phyloP scores from a whole-genome alignment of 2,329 filamentous ascomycete genomes.

The Phyllosticta citribraziliensis region DNA sequence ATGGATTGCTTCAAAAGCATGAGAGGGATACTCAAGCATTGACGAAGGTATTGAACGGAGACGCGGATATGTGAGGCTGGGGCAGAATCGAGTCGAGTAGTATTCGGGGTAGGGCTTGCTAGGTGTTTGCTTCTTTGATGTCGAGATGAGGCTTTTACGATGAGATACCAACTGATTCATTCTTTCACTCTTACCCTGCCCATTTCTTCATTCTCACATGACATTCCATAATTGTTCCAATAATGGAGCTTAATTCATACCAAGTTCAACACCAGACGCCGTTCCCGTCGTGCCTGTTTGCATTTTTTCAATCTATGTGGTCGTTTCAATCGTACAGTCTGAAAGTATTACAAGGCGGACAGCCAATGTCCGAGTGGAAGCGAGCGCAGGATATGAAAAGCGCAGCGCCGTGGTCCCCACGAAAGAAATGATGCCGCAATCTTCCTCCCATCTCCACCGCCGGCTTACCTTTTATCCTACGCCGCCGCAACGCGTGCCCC shows the following conservation, averaged over 20 bases:
- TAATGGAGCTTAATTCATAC: no score
- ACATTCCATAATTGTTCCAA: no score
- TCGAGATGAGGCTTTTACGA: background rate
- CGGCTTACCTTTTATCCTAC: background rate
- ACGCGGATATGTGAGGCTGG: background rate
- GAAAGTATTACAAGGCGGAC: background rate
- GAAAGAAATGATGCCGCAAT: background rate
- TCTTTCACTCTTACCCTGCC: background rate
- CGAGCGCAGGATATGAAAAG: background rate
- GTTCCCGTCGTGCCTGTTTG: background rate
- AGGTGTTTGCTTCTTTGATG: background rate
- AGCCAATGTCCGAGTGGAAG: background rate
- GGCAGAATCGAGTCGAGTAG: background rate
- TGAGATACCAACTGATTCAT: background rate
- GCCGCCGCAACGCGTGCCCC: constrained; percentile 20
- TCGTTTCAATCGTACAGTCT: background rate
- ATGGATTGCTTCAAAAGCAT: background rate
- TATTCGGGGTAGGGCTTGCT: background rate
- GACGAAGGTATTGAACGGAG: background rate
- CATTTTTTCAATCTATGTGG: background rate
- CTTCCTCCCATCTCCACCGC: background rate
- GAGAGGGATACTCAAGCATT: no score
- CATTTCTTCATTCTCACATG: no score
- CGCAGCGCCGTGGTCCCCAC: background rate
- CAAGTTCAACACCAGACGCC: background rate